phyloP scores from a whole-genome alignment of 1,284 basidiomycete species.

The Microbotryum intermedium region DNA sequence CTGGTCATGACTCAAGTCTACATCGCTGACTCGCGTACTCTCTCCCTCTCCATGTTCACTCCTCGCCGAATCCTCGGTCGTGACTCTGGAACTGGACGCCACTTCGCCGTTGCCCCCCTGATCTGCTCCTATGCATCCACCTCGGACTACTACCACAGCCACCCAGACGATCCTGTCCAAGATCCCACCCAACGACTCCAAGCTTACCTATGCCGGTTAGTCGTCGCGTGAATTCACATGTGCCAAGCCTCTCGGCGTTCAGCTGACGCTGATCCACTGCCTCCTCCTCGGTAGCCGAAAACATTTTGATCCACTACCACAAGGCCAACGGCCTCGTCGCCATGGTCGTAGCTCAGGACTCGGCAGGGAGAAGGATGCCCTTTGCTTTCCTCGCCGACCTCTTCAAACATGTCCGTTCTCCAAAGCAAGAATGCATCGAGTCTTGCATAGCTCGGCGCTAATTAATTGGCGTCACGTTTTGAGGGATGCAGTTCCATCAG shows the following conservation, averaged over 20 bases:
- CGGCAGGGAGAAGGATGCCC: slow-evolving; percentile 79
- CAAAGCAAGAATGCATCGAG: not conserved
- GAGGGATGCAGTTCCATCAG: slow-evolving; percentile 49
- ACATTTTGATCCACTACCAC: slow-evolving; percentile 92
- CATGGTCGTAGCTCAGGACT: slow-evolving; percentile 88
- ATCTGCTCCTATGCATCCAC: not conserved
- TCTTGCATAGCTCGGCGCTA: not conserved
- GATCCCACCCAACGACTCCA: slow-evolving; percentile 88
- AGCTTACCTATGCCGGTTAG: slow-evolving; percentile 59
- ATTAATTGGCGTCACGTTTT: not conserved
- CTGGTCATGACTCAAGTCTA: not conserved
- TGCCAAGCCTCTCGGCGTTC: not conserved
- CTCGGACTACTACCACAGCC: slow-evolving; percentile 46
- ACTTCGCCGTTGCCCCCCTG: slow-evolving; percentile 1
- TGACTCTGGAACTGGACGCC: no score
- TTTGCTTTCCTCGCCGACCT: slow-evolving; percentile 87
- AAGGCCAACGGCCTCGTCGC: slow-evolving; percentile 55
- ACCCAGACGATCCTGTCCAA: slow-evolving; percentile 86
- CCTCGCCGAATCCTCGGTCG: not conserved
- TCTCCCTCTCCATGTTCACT: slow-evolving; percentile 35
- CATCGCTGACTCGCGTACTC: not conserved
- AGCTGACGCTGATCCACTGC: not conserved
- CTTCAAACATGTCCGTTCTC: slow-evolving; percentile 53
- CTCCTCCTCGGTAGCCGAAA: slow-evolving; percentile 51
- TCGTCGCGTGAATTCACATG: not conserved